Conservation (phyloP, 108 stramenopile species). For the Cyclostephanos invisitatus region DNA sequence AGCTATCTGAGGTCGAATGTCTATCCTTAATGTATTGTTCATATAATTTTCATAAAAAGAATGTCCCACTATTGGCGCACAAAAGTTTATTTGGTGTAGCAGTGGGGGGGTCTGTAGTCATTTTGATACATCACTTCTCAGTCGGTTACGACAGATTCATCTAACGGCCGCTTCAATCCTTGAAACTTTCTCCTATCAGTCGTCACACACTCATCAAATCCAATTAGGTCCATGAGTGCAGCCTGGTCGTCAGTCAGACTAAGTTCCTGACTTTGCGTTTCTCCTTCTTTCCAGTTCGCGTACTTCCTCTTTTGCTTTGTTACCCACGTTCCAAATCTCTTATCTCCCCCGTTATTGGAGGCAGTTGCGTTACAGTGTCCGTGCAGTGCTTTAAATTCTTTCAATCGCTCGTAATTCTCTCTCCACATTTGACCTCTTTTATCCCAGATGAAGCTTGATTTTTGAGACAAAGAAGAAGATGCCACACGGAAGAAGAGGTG, state of each 20-base stretch:
- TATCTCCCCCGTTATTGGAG: constrained; percentile 19
- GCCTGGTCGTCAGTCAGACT: constrained; percentile 25
- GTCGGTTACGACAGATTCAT: not conserved
- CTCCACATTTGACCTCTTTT: constrained; percentile 29
- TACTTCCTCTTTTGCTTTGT: constrained; percentile 30
- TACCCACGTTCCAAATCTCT: constrained; percentile 25
- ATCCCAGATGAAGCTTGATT: constrained; percentile 34
- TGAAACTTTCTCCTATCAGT: constrained; percentile 13
- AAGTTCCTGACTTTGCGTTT: constrained; percentile 11
- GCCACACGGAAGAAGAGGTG: not conserved
- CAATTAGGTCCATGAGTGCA: constrained; percentile 17
- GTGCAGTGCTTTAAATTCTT: constrained; percentile 25
- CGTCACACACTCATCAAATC: constrained; percentile 11
- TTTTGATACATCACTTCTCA: not conserved
- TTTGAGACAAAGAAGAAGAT: not conserved
- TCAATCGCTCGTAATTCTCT: constrained; percentile 35
- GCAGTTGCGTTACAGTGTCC: constrained; percentile 27
- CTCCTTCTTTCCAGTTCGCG: constrained; percentile 6
- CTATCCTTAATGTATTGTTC: too few species aligned
- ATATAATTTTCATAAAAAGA: not conserved
- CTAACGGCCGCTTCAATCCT: not conserved
- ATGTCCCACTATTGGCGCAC: not conserved
- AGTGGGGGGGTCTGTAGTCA: not conserved
- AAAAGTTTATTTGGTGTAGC: not conserved
- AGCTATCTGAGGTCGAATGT: not conserved